Percentiles rank a stretch among this genome's conserved stretches.
phyloP scores from a whole-genome alignment of 352 stramenopile genomes.

The Pythium monospermum region DNA sequence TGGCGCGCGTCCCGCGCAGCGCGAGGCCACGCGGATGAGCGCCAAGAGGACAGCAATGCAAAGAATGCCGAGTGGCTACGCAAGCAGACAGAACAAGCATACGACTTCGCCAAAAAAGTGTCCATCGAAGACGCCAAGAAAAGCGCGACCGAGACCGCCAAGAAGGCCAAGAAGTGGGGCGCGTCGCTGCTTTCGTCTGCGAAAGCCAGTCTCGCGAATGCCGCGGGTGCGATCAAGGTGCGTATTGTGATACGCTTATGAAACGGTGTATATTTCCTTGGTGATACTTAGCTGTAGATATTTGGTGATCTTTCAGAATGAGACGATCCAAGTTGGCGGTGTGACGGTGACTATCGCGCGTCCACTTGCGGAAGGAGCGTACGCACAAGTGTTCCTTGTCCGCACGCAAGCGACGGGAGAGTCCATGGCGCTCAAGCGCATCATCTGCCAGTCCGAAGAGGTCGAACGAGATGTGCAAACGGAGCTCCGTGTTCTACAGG shows the following conservation, averaged over 20 bases:
- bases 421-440: constrained; percentile 76
- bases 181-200: constrained; percentile 75
- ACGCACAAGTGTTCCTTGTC: constrained; percentile 80
- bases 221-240: constrained; percentile 55
- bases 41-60: constrained; percentile 25
- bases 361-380: constrained; percentile 66
- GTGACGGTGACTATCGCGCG: constrained; percentile 67
- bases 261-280: too few species aligned
- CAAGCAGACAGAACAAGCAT: constrained; percentile 82
- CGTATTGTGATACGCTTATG: background rate
- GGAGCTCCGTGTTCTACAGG: constrained; percentile 70
- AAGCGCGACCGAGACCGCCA: constrained; percentile 71
- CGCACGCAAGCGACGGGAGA: constrained; percentile 59
- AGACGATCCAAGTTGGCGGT: constrained; percentile 71
- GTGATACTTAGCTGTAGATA: too few species aligned
- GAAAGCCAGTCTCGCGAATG: constrained; percentile 67
- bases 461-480: constrained; percentile 70
- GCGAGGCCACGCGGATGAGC: constrained; percentile 22
- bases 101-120: constrained; percentile 88
- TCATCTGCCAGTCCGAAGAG: constrained; percentile 80
- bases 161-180: constrained; percentile 86
- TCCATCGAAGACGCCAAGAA: constrained; percentile 84
- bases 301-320: too few species aligned
- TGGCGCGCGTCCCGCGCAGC: constrained; percentile 1
- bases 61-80: constrained; percentile 44